Base-by-base conservation (phyloP, 371 early-diverging fungal genomes). In the Rhizopus sp. region DNA sequence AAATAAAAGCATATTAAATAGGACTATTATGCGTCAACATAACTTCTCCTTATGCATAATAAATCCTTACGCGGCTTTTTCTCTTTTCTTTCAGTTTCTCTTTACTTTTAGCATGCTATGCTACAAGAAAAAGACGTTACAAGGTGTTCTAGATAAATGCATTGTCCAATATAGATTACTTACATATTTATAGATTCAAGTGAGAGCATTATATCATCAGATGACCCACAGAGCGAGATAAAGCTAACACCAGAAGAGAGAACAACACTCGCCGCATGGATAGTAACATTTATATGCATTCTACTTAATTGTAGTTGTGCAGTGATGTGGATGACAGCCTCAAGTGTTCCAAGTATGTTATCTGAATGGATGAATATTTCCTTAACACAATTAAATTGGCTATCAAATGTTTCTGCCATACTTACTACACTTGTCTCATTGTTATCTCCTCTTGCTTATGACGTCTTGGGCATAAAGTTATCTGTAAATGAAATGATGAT, bases 321-420 rank as follows among this genome's bases (percentile, higher is more conserved):
- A 4, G 39, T 69, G 12, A 69, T 65, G 65, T 75, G 76, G 76
- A 57, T 40, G 38, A 75, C 66, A 2, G 55, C 57, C 0, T 48
- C 72, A 15, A 64, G 70, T 47, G 63, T 59, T 15, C 72, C 76
- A 0, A 39, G 38, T 16, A 46, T 64, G 1, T 41, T 62, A 23
- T 44, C 72, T 0, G 46, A 47, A 2, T 75, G 76, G 76, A 64
- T 75, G 62, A 47, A 69, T 2, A 59, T 60, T 5, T 62, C 60
- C 15, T 46, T 72, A 5, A 64, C 66, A 5, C 44, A 55, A 10
- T n/a, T 70, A 6, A 75, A 72, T 32, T 75, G 76, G 76, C 53
- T 75, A 6, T 72, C 72, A 5, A 75, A 75, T 40, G 51, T 56
- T 13, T 66, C 63, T 1, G 70, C 72, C 8, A 75, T 75, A 9